phyloP scores from a whole-genome alignment of 768 basidiomycete species.

The Lactarius pseudohatsudake region DNA sequence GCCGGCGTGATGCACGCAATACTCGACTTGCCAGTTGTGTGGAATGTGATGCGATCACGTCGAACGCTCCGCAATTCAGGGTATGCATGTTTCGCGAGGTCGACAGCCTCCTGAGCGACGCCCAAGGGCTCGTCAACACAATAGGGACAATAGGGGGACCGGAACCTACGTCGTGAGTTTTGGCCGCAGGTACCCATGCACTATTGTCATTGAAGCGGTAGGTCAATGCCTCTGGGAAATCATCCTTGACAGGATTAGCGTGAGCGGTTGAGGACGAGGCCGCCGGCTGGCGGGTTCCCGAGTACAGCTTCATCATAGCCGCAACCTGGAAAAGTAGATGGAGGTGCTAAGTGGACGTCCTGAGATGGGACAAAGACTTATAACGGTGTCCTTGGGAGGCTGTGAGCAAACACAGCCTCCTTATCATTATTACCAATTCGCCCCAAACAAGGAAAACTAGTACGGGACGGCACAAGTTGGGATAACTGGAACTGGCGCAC shows the following conservation, averaged over 20 bases:
- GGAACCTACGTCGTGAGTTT: slow-evolving; percentile 9
- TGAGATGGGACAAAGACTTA: not conserved
- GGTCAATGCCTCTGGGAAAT: slow-evolving; percentile 26
- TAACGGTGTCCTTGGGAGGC: slow-evolving; percentile 13
- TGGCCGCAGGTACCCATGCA: slow-evolving; percentile 23
- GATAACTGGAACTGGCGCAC: not conserved
- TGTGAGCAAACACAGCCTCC: slow-evolving; percentile 3
- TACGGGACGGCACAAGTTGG: not conserved
- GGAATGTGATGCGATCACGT: slow-evolving; percentile 24
- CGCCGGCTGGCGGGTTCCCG: slow-evolving; percentile 13
- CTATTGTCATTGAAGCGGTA: slow-evolving; percentile 27
- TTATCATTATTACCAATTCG: slow-evolving; percentile 5
- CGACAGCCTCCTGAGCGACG: slow-evolving; percentile 21
- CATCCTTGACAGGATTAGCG: slow-evolving; percentile 4
- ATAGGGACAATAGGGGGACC: not conserved
- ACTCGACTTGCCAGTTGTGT: slow-evolving; percentile 26
- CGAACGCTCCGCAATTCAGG: slow-evolving; percentile 20
- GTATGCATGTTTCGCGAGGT: slow-evolving; percentile 24
- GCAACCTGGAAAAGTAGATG: slow-evolving; percentile 7
- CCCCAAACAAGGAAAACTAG: not conserved
- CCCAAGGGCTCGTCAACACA: not conserved
- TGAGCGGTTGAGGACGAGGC: not conserved
- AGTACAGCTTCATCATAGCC: slow-evolving; percentile 22
- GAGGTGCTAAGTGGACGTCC: not conserved
- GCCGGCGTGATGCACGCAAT: slow-evolving; percentile 27